Base-by-base conservation (phyloP, 345 rosid species). In the Bruguiera parviflora region DNA sequence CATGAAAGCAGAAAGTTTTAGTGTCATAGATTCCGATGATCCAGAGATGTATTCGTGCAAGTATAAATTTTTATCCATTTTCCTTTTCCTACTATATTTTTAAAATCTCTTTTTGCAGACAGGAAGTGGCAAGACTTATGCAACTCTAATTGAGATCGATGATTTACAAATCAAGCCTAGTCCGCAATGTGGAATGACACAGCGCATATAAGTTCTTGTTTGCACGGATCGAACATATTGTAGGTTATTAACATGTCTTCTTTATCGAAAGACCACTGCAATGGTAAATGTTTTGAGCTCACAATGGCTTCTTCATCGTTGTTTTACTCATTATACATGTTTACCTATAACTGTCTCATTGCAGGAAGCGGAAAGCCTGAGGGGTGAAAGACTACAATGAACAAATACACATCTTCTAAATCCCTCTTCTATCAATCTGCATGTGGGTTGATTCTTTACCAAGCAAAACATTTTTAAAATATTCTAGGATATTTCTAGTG, bases 91-190 rank as follows among this genome's bases (percentile, higher is more conserved):
- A 43, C 13, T 13, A 43, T 13, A 3, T 43, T 43, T 0, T 43
- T 43, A 43, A 35, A 43, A 13, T 43, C 49, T 43, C 49, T 4
- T 43, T 11, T 10, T 85, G 82, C 88, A 95, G 97, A 95, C 99
- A 61, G 96, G 97, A 76, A 92, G 99, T 70, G 99, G 97, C n/a
- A 95, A 95, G 87, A 92, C 96, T n/a, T 77, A 84, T 73, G 89
- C 99, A 58, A 91, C 92, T 96, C 96, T 92, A 11, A 96, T 96
- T 63, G 91, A 87, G 71, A 87, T 92, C 46, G 87, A 86, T 71
- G 93, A 83, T 77, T 80, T 94, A 68, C 96, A 95, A 85, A 58
- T 85, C 69, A 87, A 84, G 81, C 93, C 93, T 69, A 92, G 96
- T 74, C 78, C 77, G 27, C 81, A 84, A 72, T 83, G 96, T 67